A percentile compares a stretch with the other conserved stretches of the same genome.
These are phyloP conservation scores for Aspergillus fumigatus DNA, from an alignment of 2,329 filamentous ascomycete genomes.

Conservation along the genomic window DNA sequence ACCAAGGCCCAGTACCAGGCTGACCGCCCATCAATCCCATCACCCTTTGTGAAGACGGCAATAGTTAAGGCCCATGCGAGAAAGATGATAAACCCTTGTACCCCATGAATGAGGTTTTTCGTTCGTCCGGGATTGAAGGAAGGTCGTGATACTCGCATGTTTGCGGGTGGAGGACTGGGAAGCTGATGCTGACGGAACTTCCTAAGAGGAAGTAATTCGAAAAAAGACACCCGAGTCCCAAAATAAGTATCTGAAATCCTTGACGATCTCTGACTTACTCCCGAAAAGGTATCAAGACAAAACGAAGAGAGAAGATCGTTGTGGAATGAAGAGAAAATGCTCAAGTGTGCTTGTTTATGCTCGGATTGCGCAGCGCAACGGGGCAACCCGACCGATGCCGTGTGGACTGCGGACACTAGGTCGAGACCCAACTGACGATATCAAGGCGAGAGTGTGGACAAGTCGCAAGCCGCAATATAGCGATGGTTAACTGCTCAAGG, in stretches of 20 bases:
- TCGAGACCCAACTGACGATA: neutral
- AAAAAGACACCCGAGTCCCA: neutral
- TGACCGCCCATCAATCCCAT: conserved; percentile 50
- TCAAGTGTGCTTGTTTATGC: conserved; percentile 20
- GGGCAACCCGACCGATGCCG: conserved; percentile 22
- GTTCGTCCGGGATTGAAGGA: conserved; percentile 49
- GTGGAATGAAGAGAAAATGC: conserved; percentile 4
- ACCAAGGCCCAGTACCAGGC: conserved; percentile 57
- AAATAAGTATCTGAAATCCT: neutral
- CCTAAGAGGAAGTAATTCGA: conserved; percentile 2
- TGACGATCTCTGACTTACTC: neutral
- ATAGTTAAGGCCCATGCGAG: conserved; percentile 55
- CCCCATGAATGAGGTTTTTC: conserved; percentile 52
- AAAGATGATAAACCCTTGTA: conserved; percentile 55
- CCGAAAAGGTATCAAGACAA: neutral
- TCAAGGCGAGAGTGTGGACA: neutral
- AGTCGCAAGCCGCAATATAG: neutral
- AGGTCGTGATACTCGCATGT: conserved; percentile 26
- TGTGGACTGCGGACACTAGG: conserved; percentile 15
- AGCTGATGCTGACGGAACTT: conserved; percentile 15
- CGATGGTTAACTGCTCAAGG: neutral
- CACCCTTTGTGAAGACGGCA: conserved; percentile 53
- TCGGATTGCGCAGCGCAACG: conserved; percentile 16
- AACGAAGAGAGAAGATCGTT: neutral
- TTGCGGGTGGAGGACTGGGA: conserved; percentile 14